A percentile compares a stretch with the other conserved stretches of the same genome.
Evolutionary conservation across 805 yeast genomes (phyloP).

Genomic region (Komagataella ulmi): DNA sequence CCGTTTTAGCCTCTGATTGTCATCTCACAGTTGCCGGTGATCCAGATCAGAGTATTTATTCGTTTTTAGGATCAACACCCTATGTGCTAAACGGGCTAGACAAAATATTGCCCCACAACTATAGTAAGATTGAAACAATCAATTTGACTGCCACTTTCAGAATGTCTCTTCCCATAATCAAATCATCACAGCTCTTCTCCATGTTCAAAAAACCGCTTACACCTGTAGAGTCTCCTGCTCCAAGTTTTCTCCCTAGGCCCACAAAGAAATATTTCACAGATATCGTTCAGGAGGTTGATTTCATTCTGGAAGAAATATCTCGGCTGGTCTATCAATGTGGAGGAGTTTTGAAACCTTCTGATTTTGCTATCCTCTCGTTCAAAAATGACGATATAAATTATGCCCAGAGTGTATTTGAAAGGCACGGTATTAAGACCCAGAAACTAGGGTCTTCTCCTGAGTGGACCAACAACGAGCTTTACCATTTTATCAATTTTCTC

Average conservation of each 20-base stretch:
- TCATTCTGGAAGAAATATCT: slow-evolving; percentile 29
- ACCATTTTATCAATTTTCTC: slow-evolving; percentile 34
- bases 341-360: slow-evolving; percentile 26
- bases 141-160: slow-evolving; percentile 42
- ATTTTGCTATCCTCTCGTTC: slow-evolving; percentile 39
- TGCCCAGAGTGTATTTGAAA: slow-evolving; percentile 22
- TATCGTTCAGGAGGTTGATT: slow-evolving; percentile 24
- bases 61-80: slow-evolving; percentile 43
- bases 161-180: slow-evolving; percentile 42
- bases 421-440: slow-evolving; percentile 26
- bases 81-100: slow-evolving; percentile 11
- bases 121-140: slow-evolving; percentile 15
- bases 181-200: slow-evolving; percentile 22
- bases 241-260: slow-evolving; percentile 11
- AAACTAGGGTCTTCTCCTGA: slow-evolving; percentile 32
- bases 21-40: slow-evolving; percentile 65
- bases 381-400: slow-evolving; percentile 35
- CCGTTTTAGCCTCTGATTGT: slow-evolving; percentile 20
- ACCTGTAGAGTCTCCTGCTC: slow-evolving; percentile 9
- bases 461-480: slow-evolving; percentile 34
- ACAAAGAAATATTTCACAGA: slow-evolving; percentile 12
- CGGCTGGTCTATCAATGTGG: slow-evolving; percentile 26
- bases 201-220: slow-evolving; percentile 5
- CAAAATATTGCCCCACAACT: not conserved
- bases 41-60: slow-evolving; percentile 56